Evolutionary conservation across 2,329 filamentous ascomycete species (phyloP), one percentile per base, ranked within the genome.

Genomic region (Aureobasidium sp.): DNA sequence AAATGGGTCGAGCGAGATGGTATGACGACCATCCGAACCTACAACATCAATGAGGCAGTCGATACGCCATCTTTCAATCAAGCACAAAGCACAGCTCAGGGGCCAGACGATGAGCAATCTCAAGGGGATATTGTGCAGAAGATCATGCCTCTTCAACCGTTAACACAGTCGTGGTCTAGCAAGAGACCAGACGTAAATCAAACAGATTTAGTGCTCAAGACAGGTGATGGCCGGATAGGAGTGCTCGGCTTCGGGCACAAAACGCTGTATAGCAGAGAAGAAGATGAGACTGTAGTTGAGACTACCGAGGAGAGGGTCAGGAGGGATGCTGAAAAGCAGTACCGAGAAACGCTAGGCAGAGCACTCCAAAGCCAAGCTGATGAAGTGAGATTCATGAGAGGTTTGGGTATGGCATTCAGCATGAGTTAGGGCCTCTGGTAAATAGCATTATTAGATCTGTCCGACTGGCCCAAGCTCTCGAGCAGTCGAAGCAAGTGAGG

Each of bases 1-100:
- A 93, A 91, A 72, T 97, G 93, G 92, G 85, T 95, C 48, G 93
- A 97, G 74, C 81, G 92, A 39, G 91, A 97, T 69, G 91, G 89
- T 1, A 77, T 75, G 41, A 78, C 78, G 9, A 75, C 79, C 29
- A 78, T 86, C 5, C 76, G 83, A 15, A 75, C 76, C 0, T 81
- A 81, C 72, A 85, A 85, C 65, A 80, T 86, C 69, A 86, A 85
- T 62, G 74, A 77, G 1, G 55, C 29, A 1, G 45, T 57, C 2
- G 47, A 44, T 5, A 25, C 59, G 15, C 45, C 62, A 1, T 61
- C 57, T 10, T 65, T 65, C 25, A 65, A 59, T 16, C 60, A 53
- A 52, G 52, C 29, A 29, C 55, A 41, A 39, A 64, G 34, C 32
- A 3, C 50, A 13, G 47, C 65, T 10, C 63, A 66, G 25, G 66